Percentiles rank a stretch among this genome's conserved stretches.
Conservation (phyloP, 2,329 filamentous ascomycete genomes). For the Cladosporium sp. region DNA sequence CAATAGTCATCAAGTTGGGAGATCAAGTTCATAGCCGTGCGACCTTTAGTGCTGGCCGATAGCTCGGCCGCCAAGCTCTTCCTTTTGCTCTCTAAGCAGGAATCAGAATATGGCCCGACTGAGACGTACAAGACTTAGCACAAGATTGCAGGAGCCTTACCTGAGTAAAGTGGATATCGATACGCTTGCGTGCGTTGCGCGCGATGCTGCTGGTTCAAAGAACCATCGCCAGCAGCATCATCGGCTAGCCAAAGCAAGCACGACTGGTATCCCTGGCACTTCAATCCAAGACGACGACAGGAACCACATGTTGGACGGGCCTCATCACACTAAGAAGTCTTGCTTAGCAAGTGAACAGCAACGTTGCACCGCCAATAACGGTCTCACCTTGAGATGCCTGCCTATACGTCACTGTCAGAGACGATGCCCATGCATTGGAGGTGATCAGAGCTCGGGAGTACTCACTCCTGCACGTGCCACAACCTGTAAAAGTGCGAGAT, state of each 20-base stretch:
- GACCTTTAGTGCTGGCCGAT: conserved; percentile 3
- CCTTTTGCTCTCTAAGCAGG: not conserved
- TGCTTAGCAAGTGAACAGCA: not conserved
- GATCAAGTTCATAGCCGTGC: not conserved
- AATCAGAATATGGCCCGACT: not conserved
- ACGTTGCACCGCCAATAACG: not conserved
- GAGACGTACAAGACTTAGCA: not conserved
- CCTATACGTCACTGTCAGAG: not conserved
- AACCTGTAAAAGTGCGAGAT: conserved; percentile 1
- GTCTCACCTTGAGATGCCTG: conserved; percentile 1
- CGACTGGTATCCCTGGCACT: conserved; percentile 1
- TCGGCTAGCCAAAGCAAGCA: conserved; percentile 1
- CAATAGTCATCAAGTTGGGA: conserved; percentile 4
- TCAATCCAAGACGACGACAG: not conserved
- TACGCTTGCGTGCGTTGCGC: not conserved
- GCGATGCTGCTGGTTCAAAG: conserved; percentile 1
- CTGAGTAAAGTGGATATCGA: conserved; percentile 1
- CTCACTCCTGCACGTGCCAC: conserved; percentile 6
- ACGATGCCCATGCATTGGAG: no score
- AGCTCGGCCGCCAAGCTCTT: not conserved
- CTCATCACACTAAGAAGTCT: conserved; percentile 3
- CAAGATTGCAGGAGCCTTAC: not conserved
- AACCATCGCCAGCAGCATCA: not conserved
- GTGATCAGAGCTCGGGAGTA: no score
- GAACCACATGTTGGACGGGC: conserved; percentile 3